These are phyloP conservation scores for Echinochloa phyllopogon DNA, from an alignment of 176 grass and related monocot genomes.

Conservation along the genomic window DNA sequence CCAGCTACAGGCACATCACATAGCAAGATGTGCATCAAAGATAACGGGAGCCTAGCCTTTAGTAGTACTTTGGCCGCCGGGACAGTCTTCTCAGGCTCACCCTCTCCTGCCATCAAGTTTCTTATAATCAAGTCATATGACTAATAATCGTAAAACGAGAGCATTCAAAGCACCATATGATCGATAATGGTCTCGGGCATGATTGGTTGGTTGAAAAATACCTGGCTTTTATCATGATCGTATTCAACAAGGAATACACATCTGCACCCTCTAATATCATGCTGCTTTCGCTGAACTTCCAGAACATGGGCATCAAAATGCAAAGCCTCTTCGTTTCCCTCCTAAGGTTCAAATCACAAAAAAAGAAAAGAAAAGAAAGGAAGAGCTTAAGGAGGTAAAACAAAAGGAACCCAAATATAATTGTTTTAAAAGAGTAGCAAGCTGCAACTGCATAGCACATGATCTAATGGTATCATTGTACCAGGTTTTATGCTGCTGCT, in stretches of 20 bases:
- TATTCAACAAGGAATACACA: conserved; percentile 84
- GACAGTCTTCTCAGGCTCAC: conserved; percentile 68
- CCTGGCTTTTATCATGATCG: conserved; percentile 80
- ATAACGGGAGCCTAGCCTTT: conserved; percentile 8
- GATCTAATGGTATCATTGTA: background rate
- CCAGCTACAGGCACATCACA: background rate
- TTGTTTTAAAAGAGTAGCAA: background rate
- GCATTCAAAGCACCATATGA: background rate
- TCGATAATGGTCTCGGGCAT: background rate
- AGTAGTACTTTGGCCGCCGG: conserved; percentile 55
- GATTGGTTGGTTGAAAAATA: conserved; percentile 38
- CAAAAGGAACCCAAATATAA: background rate
- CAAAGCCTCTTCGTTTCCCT: conserved; percentile 71
- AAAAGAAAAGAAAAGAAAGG: background rate
- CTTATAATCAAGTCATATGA: background rate
- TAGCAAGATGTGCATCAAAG: background rate
- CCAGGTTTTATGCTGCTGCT: background rate
- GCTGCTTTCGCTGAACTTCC: conserved; percentile 71
- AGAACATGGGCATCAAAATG: conserved; percentile 89
- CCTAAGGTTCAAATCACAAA: conserved; percentile 49
- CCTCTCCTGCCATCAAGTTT: conserved; percentile 53
- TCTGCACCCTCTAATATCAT: conserved; percentile 96
- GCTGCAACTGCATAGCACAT: background rate
- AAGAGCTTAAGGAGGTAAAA: background rate
- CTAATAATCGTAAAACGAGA: background rate